Percentiles rank a stretch among this genome's conserved stretches.
phyloP scores from a whole-genome alignment of 257 asterid genomes.

The Dorcoceras hygrometricum region DNA sequence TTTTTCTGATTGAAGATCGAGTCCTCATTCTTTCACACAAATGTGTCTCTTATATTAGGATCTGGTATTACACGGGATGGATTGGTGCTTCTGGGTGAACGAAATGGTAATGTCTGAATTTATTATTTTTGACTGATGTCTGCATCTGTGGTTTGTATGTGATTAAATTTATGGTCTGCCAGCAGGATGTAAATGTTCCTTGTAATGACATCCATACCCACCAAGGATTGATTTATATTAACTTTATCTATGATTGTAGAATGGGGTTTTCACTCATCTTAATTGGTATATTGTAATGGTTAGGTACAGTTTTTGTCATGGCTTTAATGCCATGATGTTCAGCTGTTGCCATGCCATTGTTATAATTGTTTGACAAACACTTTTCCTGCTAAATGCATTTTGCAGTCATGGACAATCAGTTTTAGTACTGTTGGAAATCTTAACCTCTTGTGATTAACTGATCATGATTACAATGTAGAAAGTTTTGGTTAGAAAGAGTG shows the following conservation, averaged over 20 bases:
- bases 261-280: slow-evolving; percentile 16
- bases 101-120: slow-evolving; percentile 51
- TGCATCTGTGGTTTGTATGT: slow-evolving; percentile 6
- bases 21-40: slow-evolving; percentile 10
- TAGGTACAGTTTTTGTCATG: not conserved
- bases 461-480: slow-evolving; percentile 5
- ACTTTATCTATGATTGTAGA: too few relatives aligned
- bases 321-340: slow-evolving; percentile 8
- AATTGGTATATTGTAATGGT: slow-evolving; percentile 2
- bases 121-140: slow-evolving; percentile 8
- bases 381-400: slow-evolving; percentile 14
- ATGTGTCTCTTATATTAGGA: slow-evolving; percentile 40
- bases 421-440: slow-evolving; percentile 1
- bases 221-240: too few relatives aligned
- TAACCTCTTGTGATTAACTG: not conserved
- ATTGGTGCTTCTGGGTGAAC: slow-evolving; percentile 70
- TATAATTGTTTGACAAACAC: not conserved
- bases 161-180: slow-evolving; percentile 9
- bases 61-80: slow-evolving; percentile 84
- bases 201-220: too few relatives aligned
- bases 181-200: slow-evolving; percentile 10
- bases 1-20: slow-evolving; percentile 20
- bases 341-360: not conserved
- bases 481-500: slow-evolving; percentile 3
- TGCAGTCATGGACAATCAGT: not conserved